phyloP scores from a whole-genome alignment of 2,329 filamentous ascomycete genomes.

The Cordyceps militaris region DNA sequence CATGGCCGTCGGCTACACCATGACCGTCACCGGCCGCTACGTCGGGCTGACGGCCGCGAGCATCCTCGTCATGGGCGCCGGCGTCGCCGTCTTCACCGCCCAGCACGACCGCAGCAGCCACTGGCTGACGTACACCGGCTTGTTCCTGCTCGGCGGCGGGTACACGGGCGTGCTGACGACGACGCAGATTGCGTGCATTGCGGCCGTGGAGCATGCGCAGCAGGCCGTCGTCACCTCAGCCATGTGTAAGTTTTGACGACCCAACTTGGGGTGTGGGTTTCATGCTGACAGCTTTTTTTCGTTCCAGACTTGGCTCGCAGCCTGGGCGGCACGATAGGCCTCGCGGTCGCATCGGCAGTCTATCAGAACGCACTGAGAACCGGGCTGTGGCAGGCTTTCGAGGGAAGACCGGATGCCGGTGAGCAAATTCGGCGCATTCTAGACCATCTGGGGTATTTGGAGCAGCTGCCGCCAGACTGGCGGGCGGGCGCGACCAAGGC shows the following conservation, averaged over 20 bases:
- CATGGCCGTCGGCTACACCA: constrained; percentile 61
- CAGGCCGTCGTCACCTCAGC: constrained; percentile 84
- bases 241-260: too few species aligned
- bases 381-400: constrained; percentile 62
- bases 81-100: constrained; percentile 47
- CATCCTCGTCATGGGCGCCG: constrained; percentile 38
- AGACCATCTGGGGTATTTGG: constrained; percentile 65
- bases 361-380: constrained; percentile 75
- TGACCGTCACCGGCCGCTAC: constrained; percentile 74
- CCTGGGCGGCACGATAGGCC: constrained; percentile 41
- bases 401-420: constrained; percentile 55
- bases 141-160: constrained; percentile 64
- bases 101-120: constrained; percentile 46
- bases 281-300: too few species aligned
- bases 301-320: constrained; percentile 37
- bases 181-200: constrained; percentile 73
- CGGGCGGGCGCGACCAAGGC: constrained; percentile 59
- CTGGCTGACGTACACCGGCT: constrained; percentile 59
- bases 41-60: constrained; percentile 46
- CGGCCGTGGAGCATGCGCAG: constrained; percentile 72
- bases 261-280: too few species aligned
- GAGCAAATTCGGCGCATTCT: constrained; percentile 64
- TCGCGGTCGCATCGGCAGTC: constrained; percentile 60
- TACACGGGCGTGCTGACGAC: constrained; percentile 78
- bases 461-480: constrained; percentile 64